Base-by-base conservation (phyloP, 495 filamentous ascomycete species). In the Penicillium coffeae region DNA sequence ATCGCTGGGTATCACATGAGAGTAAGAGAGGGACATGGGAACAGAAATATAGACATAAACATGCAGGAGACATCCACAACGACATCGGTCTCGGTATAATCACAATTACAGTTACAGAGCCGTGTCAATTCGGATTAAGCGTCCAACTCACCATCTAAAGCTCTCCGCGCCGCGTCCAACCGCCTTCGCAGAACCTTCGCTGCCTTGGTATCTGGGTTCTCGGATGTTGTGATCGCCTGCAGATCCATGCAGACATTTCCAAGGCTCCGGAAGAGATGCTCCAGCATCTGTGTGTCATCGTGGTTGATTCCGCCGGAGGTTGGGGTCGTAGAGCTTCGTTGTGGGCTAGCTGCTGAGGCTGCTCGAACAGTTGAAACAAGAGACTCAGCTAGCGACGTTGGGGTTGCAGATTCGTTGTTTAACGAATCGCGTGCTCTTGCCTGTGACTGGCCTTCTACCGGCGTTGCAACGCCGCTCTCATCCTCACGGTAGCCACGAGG, bases 211-310 rank as follows among this genome's bases (percentile, higher is more conserved):
- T 81, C 81, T 10, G 78, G 74, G 10, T 70, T 64, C 2, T 63
- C 53, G 0, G 64, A 62, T 13, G 60, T 64, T 2, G 69, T 75
- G 35, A 72, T 77, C 47, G 83, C 81, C 45, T 88, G 82, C 45
- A 95, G 63, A 19, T 82, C 80, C 39, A 80, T 62, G 62, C 67
- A 92, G 62, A 79, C 86, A 58, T 81, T 78, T 6, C 85, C 82
- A 14, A 95, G 70, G 47, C 83, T 87, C n/a, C 79, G 76, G 8
- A 91, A 83, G 4, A 95, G 68, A 40, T 80, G 71, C 57, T 90
- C 86, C n/a, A 92, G 77, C 12, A 92, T 77, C 47, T 84, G 79
- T 52, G 84, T 83, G 54, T 91, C 87, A 38, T 87, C 82, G 33
- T 80, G 76, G 38, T 79, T 77, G 32, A 88, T 63, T 54, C 68